phyloP scores from a whole-genome alignment of 2,329 filamentous ascomycete genomes.

The Diaporthe ampelina region DNA sequence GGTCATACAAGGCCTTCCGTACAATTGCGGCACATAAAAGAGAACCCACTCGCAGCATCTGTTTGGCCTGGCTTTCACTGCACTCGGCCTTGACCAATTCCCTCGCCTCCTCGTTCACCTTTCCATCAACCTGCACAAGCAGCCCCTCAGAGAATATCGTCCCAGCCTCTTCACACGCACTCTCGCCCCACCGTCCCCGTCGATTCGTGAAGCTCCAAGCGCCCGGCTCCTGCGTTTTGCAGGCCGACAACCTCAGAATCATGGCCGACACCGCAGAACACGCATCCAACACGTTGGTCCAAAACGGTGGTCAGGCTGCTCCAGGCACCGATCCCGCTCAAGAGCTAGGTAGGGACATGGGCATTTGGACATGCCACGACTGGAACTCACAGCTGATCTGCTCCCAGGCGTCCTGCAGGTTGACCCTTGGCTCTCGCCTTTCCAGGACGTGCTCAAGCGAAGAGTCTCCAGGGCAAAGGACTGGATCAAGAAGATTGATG shows the following conservation, averaged over 20 bases:
- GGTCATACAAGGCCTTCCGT: slow-evolving; percentile 6
- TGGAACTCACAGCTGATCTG: slow-evolving; percentile 37
- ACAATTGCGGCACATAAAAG: slow-evolving; percentile 17
- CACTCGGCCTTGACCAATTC: slow-evolving; percentile 1
- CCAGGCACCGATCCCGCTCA: slow-evolving; percentile 70
- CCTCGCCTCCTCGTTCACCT: neutral
- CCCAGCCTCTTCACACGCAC: neutral
- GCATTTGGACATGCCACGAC: neutral
- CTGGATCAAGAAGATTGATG: slow-evolving; percentile 88
- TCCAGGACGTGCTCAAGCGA: slow-evolving; percentile 80
- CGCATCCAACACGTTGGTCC: slow-evolving; percentile 60
- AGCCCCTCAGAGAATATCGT: neutral
- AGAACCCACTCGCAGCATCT: slow-evolving; percentile 43
- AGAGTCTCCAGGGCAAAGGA: slow-evolving; percentile 84
- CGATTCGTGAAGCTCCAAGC: neutral
- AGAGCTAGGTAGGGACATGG: slow-evolving; percentile 74
- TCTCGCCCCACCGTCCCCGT: neutral
- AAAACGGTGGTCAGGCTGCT: slow-evolving; percentile 53
- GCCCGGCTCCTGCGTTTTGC: neutral
- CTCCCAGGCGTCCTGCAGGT: slow-evolving; percentile 83
- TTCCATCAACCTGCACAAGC: neutral
- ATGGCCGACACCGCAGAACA: slow-evolving; percentile 56
- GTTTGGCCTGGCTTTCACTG: slow-evolving; percentile 39
- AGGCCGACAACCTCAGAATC: slow-evolving; percentile 41
- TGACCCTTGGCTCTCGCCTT: slow-evolving; percentile 91